phyloP scores from a whole-genome alignment of 2,329 filamentous ascomycete species.

The Nothomitra cinnamomea region DNA sequence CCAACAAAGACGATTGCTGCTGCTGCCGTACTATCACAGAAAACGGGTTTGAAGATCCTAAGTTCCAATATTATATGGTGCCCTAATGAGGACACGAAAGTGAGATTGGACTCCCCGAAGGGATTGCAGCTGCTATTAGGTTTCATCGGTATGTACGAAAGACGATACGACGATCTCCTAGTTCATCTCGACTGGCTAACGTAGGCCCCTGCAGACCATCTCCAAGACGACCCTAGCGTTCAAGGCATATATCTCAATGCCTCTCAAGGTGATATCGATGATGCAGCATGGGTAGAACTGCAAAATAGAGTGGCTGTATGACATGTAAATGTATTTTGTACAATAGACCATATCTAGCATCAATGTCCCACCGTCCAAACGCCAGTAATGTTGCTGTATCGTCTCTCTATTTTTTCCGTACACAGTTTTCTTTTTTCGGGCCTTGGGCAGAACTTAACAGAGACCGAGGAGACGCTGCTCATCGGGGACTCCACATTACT shows the following conservation, averaged over 20 bases:
- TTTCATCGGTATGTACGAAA: slow-evolving; percentile 27
- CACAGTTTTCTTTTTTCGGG: no score
- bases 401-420: no score
- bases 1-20: slow-evolving; percentile 46
- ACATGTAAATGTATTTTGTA: slow-evolving; percentile 8
- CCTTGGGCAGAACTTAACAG: no score
- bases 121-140: slow-evolving; percentile 39
- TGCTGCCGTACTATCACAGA: slow-evolving; percentile 43
- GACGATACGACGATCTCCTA: not conserved
- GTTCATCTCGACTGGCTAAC: slow-evolving; percentile 7
- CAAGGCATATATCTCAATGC: slow-evolving; percentile 65
- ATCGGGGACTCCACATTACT: slow-evolving; percentile 7
- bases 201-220: slow-evolving; percentile 25
- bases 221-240: slow-evolving; percentile 55
- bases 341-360: not conserved
- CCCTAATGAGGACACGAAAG: slow-evolving; percentile 62
- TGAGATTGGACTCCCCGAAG: slow-evolving; percentile 40
- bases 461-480: not conserved
- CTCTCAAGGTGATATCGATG: slow-evolving; percentile 21
- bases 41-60: slow-evolving; percentile 48
- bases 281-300: slow-evolving; percentile 23
- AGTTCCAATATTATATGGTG: slow-evolving; percentile 73
- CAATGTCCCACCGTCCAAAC: no score
- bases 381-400: no score
- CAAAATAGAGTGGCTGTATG: slow-evolving; percentile 20